Base-by-base conservation (phyloP, 148 eudicot genomes). In the Rhododendron ferrugineum region DNA sequence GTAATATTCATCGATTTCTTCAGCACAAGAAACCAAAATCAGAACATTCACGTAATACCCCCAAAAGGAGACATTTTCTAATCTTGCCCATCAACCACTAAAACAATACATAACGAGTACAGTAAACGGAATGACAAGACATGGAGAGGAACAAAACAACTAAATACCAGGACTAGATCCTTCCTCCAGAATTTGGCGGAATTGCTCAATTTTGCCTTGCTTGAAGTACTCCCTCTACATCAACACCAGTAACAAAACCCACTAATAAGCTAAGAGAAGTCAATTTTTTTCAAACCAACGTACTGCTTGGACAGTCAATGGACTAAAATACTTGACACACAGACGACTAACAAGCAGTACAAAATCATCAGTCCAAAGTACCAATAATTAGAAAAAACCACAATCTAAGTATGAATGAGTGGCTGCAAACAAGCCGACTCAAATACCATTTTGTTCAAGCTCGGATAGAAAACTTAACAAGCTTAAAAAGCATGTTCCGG, bases 181-280 rank as follows among this genome's bases (percentile, higher is more conserved):
- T 93, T 97, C 99, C 86, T 91, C 96, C 85, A 97, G 89, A 89
- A 95, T 97, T 87, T 94, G 98, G 75, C 90, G 90, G 88, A 95
- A 97, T 85, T 95, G 98, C 54, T 91, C 93, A 81, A 91, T 74
- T 88, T 95, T 97, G 16, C 98, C 99, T 90, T 95, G 99, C 88
- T 97, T 97, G 86, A 97, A 97, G 80, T 97, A 97, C 89, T 95
- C 98, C 91, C 99, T 95, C 99, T 97, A 87, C 92, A 90, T 66
- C 82, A 89, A 85, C 77, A 83, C 36, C 13, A 37, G 78, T 82
- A 66, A 84, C 6, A 76, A 56, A 46, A 37, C 23, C 37, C 46
- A 77, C 23, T 1, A 54, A 76, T 84, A 34, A 75, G 37, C 36
- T 36, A 56, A 77, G 15, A 28, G 44, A 18, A 54, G 26, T 14